These are phyloP conservation scores for Sequoia sempervirens DNA, from an alignment of 75 land plant species.

Conservation along the genomic window DNA sequence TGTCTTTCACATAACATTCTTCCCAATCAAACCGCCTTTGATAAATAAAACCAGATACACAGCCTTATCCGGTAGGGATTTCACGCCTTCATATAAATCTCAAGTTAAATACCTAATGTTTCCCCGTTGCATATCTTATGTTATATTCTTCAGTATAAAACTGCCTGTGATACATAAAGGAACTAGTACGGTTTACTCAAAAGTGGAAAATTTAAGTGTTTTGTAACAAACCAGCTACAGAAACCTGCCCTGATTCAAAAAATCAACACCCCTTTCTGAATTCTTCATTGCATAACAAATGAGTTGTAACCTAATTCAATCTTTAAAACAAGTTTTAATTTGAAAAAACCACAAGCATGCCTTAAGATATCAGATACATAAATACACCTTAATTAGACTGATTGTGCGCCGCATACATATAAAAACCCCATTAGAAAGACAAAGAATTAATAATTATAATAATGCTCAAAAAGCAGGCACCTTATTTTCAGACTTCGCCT, in stretches of 20 bases:
- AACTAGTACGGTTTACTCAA: background rate
- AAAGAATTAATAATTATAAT: background rate
- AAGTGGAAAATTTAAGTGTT: background rate
- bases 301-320: background rate
- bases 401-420: background rate
- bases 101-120: background rate
- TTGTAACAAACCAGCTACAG: background rate
- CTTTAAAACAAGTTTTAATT: background rate
- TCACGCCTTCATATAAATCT: background rate
- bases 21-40: background rate
- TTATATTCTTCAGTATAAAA: background rate
- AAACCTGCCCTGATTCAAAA: background rate
- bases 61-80: background rate
- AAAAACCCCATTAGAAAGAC: background rate
- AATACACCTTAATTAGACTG: background rate
- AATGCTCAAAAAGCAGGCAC: slow-evolving; percentile 8
- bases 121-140: background rate
- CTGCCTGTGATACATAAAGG: background rate
- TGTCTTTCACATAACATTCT: background rate
- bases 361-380: background rate
- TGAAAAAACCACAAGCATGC: background rate
- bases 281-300: background rate
- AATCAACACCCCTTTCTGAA: background rate
- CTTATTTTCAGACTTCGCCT: slow-evolving; percentile 55
- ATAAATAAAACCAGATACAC: background rate